Evolutionary conservation across 768 basidiomycete genomes (phyloP).

Genomic region (Myochromella boudieri): DNA sequence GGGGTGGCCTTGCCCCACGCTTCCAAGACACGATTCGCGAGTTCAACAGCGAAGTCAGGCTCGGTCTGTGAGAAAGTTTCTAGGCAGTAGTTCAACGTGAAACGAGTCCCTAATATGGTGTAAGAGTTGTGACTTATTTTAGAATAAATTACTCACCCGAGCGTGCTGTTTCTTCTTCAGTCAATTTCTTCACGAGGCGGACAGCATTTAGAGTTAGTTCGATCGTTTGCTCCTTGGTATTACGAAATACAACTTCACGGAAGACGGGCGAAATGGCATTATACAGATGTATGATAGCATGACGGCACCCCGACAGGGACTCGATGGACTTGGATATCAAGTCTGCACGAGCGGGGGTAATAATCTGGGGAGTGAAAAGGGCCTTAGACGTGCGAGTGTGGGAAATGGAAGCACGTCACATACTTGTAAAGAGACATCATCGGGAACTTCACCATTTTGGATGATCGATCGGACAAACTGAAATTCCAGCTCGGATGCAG

Average conservation of each 20-base stretch:
- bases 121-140: neutral
- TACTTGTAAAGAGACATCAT: constrained; percentile 82
- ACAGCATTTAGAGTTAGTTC: constrained; percentile 72
- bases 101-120: constrained; percentile 42
- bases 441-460: constrained; percentile 61
- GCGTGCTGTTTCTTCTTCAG: constrained; percentile 63
- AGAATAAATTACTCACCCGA: constrained; percentile 37
- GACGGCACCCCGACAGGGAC: constrained; percentile 69
- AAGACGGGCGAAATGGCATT: constrained; percentile 79
- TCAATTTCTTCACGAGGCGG: constrained; percentile 63
- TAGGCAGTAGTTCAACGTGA: constrained; percentile 83
- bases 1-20: constrained; percentile 69
- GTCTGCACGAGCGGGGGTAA: constrained; percentile 79
- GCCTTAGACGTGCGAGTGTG: neutral
- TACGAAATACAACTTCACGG: constrained; percentile 78
- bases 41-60: constrained; percentile 73
- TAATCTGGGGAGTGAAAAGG: constrained; percentile 46
- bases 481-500: constrained; percentile 81
- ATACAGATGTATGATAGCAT: constrained; percentile 86
- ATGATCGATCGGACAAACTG: constrained; percentile 71
- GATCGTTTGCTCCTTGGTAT: constrained; percentile 72
- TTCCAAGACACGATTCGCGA: constrained; percentile 71
- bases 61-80: constrained; percentile 88
- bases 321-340: constrained; percentile 74
- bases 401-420: constrained; percentile 16